These are phyloP conservation scores for Globisporangium splendens DNA, from an alignment of 352 stramenopile species.

Conservation along the genomic window DNA sequence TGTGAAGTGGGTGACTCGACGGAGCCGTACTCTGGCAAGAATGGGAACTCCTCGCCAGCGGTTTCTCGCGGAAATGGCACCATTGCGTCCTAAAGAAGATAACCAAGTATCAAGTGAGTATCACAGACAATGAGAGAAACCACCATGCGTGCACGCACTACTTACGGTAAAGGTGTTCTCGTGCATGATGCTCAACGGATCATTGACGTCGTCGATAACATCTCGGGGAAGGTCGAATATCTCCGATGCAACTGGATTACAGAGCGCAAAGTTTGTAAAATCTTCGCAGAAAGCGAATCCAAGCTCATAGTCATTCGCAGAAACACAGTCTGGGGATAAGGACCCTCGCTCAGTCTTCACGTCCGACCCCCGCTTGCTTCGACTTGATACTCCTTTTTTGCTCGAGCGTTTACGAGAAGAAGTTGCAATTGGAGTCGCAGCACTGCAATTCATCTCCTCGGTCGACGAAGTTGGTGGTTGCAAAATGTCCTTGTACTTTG, in stretches of 20 bases:
- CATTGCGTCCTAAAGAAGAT: conserved; percentile 1
- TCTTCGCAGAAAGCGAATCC: conserved; percentile 9
- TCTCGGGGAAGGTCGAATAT: conserved; percentile 16
- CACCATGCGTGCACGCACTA: not conserved
- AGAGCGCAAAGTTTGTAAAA: conserved; percentile 14
- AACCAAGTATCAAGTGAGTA: conserved; percentile 2
- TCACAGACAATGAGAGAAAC: not conserved
- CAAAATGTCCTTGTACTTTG: conserved; percentile 28
- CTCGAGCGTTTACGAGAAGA: conserved; percentile 4
- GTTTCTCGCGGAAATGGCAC: conserved; percentile 5
- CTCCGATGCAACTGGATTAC: conserved; percentile 9
- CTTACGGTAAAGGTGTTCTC: conserved; percentile 5
- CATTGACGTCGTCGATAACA: conserved; percentile 15
- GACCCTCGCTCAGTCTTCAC: conserved; percentile 12
- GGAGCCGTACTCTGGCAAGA: not conserved
- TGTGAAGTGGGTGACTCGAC: conserved; percentile 1
- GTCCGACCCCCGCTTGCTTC: conserved; percentile 5
- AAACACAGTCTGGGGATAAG: conserved; percentile 16
- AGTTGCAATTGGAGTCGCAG: not conserved
- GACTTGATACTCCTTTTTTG: conserved; percentile 6
- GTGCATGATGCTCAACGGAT: conserved; percentile 13
- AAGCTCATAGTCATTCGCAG: conserved; percentile 3
- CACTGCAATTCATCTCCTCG: not conserved
- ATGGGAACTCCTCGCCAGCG: not conserved
- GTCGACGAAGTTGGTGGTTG: not conserved